Base-by-base conservation (phyloP, 371 early-diverging fungal genomes). In the Haplosporangium sp. region DNA sequence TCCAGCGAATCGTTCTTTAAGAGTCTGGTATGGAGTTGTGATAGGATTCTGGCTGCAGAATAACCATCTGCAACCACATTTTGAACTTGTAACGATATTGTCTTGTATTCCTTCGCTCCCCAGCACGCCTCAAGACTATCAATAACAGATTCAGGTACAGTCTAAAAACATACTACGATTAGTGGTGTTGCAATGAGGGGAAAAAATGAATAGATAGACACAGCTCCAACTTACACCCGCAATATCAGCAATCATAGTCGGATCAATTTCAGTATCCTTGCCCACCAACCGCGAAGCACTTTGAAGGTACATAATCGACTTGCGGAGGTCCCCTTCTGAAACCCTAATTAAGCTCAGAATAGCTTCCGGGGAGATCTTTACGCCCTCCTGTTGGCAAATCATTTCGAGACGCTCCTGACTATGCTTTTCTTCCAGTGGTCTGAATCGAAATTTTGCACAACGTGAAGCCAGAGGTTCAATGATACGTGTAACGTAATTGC, bases 391-490 rank as follows among this genome's bases (percentile, higher is more conserved):
- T 6, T 71, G 71, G 59, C 92, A 89, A 34, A 99, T 95, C 71
- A 87, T 74, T 10, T 86, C 34, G 11, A 99, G 73, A 27, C 93
- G 86, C 3, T 81, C 71, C 62, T 77, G 84, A 44, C 91, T 83
- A 62, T 90, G 87, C 2, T 83, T 84, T 37, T 79, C 72, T 13
- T 91, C 91, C 48, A 99, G 77, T 17, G 96, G 91, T 76, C 91
- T 93, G 87, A 98, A 99, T 42, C 98, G 89, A 82, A 99, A 98
- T 83, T 97, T 97, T 37, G 99, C 95, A 82, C 99, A 99, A 47
- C 99, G 92, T 20, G 96, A 96, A 3, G 96, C 94, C 64, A 99
- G 86, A 7, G 99, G 98, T 72, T 97, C 97, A 71, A 99, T 99
- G 65, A 99, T 97, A 90, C 95, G 85, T 67, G 92, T 89, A 63